These are phyloP conservation scores for Cucurbitaria berberidis DNA, from an alignment of 2,329 filamentous ascomycete genomes.

Conservation along the genomic window DNA sequence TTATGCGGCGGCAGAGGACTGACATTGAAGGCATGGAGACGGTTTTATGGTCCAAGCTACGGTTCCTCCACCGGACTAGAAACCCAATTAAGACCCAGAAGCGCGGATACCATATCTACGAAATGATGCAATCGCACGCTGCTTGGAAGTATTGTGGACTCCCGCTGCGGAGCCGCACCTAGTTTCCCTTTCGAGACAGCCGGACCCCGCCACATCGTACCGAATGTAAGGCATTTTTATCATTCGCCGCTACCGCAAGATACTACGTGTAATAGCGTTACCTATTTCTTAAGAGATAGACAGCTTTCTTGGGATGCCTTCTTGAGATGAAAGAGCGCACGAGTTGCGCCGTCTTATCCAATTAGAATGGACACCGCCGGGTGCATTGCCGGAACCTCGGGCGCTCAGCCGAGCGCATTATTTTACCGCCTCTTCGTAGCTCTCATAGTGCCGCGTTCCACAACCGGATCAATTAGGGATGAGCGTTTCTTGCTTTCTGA, in stretches of 20 bases:
- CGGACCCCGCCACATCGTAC: slow-evolving; percentile 13
- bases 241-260: not conserved
- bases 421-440: too few relatives aligned
- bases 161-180: slow-evolving; percentile 19
- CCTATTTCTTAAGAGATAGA: not conserved
- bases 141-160: slow-evolving; percentile 12
- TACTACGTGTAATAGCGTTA: not conserved
- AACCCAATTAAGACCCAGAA: slow-evolving; percentile 9
- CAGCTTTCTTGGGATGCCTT: too few relatives aligned
- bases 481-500: too few relatives aligned
- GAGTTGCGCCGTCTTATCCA: too few relatives aligned
- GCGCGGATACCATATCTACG: not conserved
- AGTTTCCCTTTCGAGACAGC: slow-evolving; percentile 19
- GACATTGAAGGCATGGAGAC: not conserved
- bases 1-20: not conserved
- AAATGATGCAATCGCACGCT: slow-evolving; percentile 16
- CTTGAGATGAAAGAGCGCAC: too few relatives aligned
- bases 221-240: not conserved
- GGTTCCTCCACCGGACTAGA: slow-evolving; percentile 17
- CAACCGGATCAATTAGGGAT: too few relatives aligned
- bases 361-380: too few relatives aligned
- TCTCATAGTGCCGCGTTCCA: too few relatives aligned
- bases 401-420: too few relatives aligned
- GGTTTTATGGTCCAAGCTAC: not conserved
- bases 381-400: too few relatives aligned